Conservation (phyloP, 1,284 basidiomycete species). For the Ceratobasidium sp. region DNA sequence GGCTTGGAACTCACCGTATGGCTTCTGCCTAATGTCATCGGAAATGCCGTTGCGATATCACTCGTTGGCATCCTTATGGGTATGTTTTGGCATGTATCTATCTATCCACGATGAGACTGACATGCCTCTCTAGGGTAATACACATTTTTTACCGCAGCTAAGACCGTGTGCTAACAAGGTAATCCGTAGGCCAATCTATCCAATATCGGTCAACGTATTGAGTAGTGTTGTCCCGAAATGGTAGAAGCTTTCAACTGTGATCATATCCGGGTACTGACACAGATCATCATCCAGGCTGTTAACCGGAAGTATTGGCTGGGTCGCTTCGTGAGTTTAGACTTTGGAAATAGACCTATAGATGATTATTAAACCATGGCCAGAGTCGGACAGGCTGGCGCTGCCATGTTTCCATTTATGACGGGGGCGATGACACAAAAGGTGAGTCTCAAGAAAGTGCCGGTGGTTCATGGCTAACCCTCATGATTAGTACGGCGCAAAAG, state of each 20-base stretch:
- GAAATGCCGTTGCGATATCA: constrained; percentile 52
- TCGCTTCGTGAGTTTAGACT: constrained; percentile 7
- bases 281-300: background rate
- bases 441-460: no score
- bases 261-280: background rate
- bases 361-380: background rate
- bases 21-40: constrained; percentile 50
- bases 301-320: constrained; percentile 26
- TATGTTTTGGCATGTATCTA: background rate
- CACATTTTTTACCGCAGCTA: background rate
- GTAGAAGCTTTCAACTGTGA: background rate
- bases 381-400: constrained; percentile 21
- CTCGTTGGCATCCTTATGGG: constrained; percentile 50
- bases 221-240: constrained; percentile 23
- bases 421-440: constrained; percentile 29
- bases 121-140: background rate
- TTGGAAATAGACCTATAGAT: background rate
- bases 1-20: constrained; percentile 54
- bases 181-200: constrained; percentile 9
- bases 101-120: no score
- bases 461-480: background rate
- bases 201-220: constrained; percentile 16
- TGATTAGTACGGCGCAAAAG: constrained; percentile 3
- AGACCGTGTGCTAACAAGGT: background rate
- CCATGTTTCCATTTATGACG: constrained; percentile 22